Evolutionary conservation across 2,329 filamentous ascomycete genomes (phyloP).

Genomic region (Eurotiales sp.): DNA sequence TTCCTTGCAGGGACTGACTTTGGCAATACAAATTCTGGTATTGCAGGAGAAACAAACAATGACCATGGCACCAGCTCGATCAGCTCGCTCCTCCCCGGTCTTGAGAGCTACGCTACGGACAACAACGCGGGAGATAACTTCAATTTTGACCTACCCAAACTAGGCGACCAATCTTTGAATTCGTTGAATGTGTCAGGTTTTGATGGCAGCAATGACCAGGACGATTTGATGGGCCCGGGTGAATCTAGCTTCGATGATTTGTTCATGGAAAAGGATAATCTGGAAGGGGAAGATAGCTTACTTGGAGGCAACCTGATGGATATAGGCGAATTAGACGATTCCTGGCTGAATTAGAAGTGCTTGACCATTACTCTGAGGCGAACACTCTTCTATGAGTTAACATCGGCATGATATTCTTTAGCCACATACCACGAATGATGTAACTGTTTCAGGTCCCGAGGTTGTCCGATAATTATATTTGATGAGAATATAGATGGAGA

Average conservation of each 20-base stretch:
- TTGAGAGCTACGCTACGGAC: conserved; percentile 30
- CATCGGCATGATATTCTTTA: too few relatives aligned
- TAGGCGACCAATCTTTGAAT: conserved; percentile 14
- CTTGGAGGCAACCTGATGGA: conserved; percentile 38
- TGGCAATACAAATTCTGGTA: conserved; percentile 19
- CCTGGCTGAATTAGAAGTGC: conserved; percentile 12
- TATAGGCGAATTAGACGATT: conserved; percentile 35
- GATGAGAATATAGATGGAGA: too few relatives aligned
- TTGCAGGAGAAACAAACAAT: conserved; percentile 13
- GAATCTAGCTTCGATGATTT: conserved; percentile 45
- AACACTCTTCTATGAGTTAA: too few relatives aligned
- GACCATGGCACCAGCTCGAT: conserved; percentile 20
- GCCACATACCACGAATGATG: too few relatives aligned
- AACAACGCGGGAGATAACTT: conserved; percentile 33
- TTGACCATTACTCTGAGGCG: too few relatives aligned
- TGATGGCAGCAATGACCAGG: conserved; percentile 22
- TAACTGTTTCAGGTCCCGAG: too few relatives aligned
- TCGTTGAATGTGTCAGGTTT: conserved; percentile 17
- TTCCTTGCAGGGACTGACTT: conserved; percentile 34
- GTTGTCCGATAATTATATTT: too few relatives aligned
- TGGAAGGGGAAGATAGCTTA: conserved; percentile 32
- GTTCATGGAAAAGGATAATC: conserved; percentile 39
- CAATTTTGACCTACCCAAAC: conserved; percentile 33
- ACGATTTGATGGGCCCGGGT: conserved; percentile 36
- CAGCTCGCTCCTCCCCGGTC: conserved; percentile 26